Base-by-base conservation (phyloP, 2,329 filamentous ascomycete species). In the Aspergillus flavus region DNA sequence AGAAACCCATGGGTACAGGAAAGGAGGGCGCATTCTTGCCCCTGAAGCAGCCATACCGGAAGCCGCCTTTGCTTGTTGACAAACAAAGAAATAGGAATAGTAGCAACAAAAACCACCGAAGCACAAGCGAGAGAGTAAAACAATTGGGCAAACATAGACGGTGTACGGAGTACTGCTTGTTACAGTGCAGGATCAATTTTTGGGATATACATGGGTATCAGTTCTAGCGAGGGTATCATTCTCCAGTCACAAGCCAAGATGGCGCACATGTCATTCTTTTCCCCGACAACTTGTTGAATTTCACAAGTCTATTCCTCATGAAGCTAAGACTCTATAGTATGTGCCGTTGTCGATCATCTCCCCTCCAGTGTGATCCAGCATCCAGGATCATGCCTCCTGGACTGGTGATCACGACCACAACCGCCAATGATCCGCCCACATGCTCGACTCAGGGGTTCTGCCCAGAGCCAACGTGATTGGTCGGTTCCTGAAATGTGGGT, bases 371-470 rank as follows among this genome's bases (percentile, higher is more conserved):
- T 53, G 34, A 36, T 32, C 36, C 19, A 39, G 46, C n/a, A 41
- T 21, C 12, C n/a, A 36, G 46, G 46, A 16, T 36, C 12, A 46
- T 36, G 6, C 30, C 30, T 9, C 36, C 52, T 54, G 16, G 26
- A 21, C 30, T 10, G 11, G 45, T 48, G 46, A 34, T 36, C 52
- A 55, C 43, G 32, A 28, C 7, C 14, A 56, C n/a, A n/a, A 57
- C 21, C 26, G 23, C 61, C 61, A 65, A 65, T 65, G 59, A 58
- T 60, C 45, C 28, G 34, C 46, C 57, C 63, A 65, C 63, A 63
- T 65, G 63, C 61, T 58, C 46, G 23, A 52, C 21, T 59, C 61
- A 59, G 61, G 61, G 61, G 54, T 23, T 11, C 23, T 39, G 19
- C 11, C n/a, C 19, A 3, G 1, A 3, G 2, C 1, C 1, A 16